These are phyloP conservation scores for Mucor circinelloides DNA, from an alignment of 371 early-diverging fungal genomes.

Conservation along the genomic window DNA sequence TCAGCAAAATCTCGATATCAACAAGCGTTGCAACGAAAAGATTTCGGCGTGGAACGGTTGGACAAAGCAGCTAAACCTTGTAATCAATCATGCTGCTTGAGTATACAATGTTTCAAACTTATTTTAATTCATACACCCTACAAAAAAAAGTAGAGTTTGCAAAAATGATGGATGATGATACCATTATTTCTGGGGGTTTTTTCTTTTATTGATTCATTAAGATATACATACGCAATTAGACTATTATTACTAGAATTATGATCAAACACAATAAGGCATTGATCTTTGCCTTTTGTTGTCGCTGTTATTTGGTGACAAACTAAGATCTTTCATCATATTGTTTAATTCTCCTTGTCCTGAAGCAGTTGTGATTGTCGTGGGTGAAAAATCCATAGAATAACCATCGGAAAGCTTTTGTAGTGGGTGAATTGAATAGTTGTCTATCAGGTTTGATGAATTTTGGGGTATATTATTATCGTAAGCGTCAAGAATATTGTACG, in stretches of 20 bases:
- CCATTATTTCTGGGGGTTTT: background rate
- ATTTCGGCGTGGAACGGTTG: no score
- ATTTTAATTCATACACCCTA: background rate
- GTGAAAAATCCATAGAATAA: background rate
- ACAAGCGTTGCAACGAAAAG: no score
- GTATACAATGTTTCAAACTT: no score
- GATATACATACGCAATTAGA: background rate
- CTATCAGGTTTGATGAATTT: background rate
- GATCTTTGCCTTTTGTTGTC: background rate
- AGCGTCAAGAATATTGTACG: conserved; percentile 10
- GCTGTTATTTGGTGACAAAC: background rate
- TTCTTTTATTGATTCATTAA: background rate
- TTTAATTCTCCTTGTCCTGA: background rate
- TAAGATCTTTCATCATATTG: background rate
- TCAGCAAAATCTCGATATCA: no score
- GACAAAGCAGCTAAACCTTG: no score
- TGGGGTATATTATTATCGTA: conserved; percentile 1
- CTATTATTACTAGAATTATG: background rate
- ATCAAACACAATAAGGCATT: background rate
- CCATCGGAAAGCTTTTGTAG: background rate
- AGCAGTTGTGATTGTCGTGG: background rate
- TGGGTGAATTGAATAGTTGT: conserved; percentile 3
- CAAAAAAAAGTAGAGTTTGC: background rate
- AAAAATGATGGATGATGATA: background rate
- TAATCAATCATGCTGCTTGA: no score